These are phyloP conservation scores for Aspergillus aculeatinus DNA, from an alignment of 2,329 filamentous ascomycete genomes.

Conservation along the genomic window DNA sequence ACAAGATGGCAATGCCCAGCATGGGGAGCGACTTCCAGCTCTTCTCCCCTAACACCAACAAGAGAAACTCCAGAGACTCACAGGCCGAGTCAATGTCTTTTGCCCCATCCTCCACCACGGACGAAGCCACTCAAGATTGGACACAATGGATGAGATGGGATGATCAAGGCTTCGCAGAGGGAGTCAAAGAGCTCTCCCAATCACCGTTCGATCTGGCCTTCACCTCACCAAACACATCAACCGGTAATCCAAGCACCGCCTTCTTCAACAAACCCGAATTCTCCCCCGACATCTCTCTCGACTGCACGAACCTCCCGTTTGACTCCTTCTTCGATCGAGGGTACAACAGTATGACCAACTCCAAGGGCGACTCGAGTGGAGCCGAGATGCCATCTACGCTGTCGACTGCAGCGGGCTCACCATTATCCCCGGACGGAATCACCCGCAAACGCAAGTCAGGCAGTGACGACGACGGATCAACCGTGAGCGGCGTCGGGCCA, in stretches of 20 bases:
- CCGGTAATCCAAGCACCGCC: constrained; percentile 22
- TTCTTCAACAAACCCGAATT: constrained; percentile 25
- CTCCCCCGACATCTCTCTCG: constrained; percentile 33
- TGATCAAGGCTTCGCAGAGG: constrained; percentile 34
- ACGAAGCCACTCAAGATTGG: constrained; percentile 41
- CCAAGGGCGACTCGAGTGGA: constrained; percentile 6
- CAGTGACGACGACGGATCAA: constrained; percentile 47
- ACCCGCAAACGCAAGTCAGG: constrained; percentile 70
- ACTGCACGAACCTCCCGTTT: constrained; percentile 30
- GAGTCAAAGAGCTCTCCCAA: constrained; percentile 27
- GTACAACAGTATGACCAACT: constrained; percentile 1
- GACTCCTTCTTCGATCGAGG: constrained; percentile 17
- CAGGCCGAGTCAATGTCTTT: constrained; percentile 20
- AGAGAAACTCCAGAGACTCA: constrained; percentile 21
- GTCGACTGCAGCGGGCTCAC: constrained; percentile 24
- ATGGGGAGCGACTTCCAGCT: constrained; percentile 38
- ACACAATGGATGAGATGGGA: constrained; percentile 50
- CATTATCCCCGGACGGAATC: constrained; percentile 23
- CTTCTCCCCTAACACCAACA: constrained; percentile 28
- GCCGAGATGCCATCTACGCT: constrained; percentile 19
- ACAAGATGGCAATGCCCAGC: constrained; percentile 23
- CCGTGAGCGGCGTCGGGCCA: constrained; percentile 30
- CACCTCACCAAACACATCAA: constrained; percentile 27
- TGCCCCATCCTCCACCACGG: constrained; percentile 21
- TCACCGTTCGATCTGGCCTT: constrained; percentile 25